Conservation (phyloP, 2,329 filamentous ascomycete genomes). For the Penicillium sp. region DNA sequence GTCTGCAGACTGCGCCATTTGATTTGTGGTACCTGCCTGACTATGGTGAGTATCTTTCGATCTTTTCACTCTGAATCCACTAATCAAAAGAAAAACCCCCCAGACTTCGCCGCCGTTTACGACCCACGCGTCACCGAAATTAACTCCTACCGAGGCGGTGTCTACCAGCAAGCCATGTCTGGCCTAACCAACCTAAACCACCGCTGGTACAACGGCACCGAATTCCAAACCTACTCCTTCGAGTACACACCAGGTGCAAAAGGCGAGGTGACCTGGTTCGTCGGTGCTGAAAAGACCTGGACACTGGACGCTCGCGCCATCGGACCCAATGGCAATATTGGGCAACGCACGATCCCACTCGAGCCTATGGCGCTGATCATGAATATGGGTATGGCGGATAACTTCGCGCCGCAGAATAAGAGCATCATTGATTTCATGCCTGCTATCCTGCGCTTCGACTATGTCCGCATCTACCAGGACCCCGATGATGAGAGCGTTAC, state of each 20-base stretch:
- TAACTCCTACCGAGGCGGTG: slow-evolving; percentile 61
- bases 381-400: slow-evolving; percentile 69
- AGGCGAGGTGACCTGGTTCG: slow-evolving; percentile 67
- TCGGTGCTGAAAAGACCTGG: slow-evolving; percentile 64
- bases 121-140: slow-evolving; percentile 56
- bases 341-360: slow-evolving; percentile 61
- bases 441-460: slow-evolving; percentile 66
- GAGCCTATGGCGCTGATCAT: slow-evolving; percentile 67
- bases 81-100: neutral
- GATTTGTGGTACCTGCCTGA: slow-evolving; percentile 68
- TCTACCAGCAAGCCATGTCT: slow-evolving; percentile 63
- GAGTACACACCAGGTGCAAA: slow-evolving; percentile 60
- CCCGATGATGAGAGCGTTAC: slow-evolving; percentile 57
- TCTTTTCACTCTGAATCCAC: neutral
- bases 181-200: slow-evolving; percentile 62
- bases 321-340: slow-evolving; percentile 68
- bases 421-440: slow-evolving; percentile 58
- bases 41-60: slow-evolving; percentile 40
- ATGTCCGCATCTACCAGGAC: slow-evolving; percentile 69
- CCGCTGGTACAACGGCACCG: slow-evolving; percentile 64
- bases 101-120: slow-evolving; percentile 64
- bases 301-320: slow-evolving; percentile 59
- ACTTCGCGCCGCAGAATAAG: slow-evolving; percentile 62
- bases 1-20: slow-evolving; percentile 66
- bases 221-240: slow-evolving; percentile 62